Evolutionary conservation across 257 asterid genomes (phyloP).

Genomic region (Thymus mandschuricus): DNA sequence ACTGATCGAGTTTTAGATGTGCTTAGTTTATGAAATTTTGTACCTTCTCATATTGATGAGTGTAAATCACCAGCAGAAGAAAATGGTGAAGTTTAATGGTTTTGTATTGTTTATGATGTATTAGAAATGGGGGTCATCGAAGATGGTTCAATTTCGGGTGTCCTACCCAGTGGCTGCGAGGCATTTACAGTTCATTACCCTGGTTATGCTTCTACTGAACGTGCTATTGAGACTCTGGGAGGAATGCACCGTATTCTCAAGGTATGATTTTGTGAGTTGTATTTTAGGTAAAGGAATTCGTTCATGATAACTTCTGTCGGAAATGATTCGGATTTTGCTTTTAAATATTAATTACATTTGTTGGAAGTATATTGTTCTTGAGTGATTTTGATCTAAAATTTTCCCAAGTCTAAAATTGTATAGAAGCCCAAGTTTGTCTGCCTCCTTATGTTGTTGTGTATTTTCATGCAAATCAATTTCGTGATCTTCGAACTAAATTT

Average conservation of each 20-base stretch:
- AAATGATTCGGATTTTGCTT: background rate
- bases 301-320: background rate
- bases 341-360: background rate
- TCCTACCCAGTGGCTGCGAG: conserved; percentile 47
- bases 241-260: conserved; percentile 69
- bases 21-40: background rate
- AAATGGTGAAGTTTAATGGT: background rate
- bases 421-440: background rate
- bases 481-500: no score
- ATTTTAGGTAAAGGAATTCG: background rate
- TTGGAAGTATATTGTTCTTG: background rate
- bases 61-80: background rate
- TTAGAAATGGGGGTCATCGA: conserved; percentile 69
- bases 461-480: background rate
- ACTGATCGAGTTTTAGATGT: background rate
- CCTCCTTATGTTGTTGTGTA: background rate
- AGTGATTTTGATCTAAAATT: background rate
- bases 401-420: background rate
- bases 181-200: conserved; percentile 83
- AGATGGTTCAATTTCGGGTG: conserved; percentile 76
- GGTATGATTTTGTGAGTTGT: conserved; percentile 43
- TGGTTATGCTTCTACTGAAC: conserved; percentile 80
- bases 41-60: background rate
- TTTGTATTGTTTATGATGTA: background rate
- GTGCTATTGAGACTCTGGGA: conserved; percentile 88